A percentile compares a stretch with the other conserved stretches of the same genome.
Evolutionary conservation across 106 monocot species (phyloP).

Genomic region (Platanthera guangdongensis): DNA sequence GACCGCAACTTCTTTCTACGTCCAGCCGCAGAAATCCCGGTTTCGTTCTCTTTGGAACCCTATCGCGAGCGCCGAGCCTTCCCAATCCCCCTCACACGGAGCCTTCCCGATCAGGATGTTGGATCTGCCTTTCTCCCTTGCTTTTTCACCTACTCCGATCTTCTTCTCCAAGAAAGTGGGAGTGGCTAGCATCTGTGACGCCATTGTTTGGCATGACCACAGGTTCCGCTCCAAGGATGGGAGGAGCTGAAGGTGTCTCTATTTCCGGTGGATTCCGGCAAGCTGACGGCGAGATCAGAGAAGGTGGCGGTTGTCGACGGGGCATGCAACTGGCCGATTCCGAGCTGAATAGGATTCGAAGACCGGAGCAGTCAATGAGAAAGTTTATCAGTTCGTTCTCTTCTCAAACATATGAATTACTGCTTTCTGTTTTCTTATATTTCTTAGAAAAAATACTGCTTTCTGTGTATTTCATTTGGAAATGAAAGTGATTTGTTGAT

Average conservation of each 20-base stretch:
- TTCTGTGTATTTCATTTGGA: not conserved
- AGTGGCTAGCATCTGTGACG: not conserved
- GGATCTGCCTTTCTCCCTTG: not conserved
- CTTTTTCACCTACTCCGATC: not conserved
- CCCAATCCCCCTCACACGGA: too few species aligned
- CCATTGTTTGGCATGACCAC: slow-evolving; percentile 3
- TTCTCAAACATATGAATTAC: slow-evolving; percentile 40
- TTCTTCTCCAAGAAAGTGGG: slow-evolving; percentile 5
- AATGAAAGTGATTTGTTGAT: too few species aligned
- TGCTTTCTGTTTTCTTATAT: too few species aligned
- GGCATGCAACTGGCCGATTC: slow-evolving; percentile 51
- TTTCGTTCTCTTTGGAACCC: too few species aligned
- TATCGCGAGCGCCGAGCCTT: too few species aligned
- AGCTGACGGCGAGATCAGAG: slow-evolving; percentile 61
- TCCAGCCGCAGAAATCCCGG: too few species aligned
- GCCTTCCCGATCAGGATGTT: too few species aligned
- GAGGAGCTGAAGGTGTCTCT: slow-evolving; percentile 48
- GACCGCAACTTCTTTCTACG: too few species aligned
- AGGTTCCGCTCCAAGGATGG: slow-evolving; percentile 68
- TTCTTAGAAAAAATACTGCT: too few species aligned
- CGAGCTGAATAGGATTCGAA: slow-evolving; percentile 52
- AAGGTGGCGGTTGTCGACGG: slow-evolving; percentile 48
- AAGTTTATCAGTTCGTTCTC: slow-evolving; percentile 62
- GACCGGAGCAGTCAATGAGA: slow-evolving; percentile 63
- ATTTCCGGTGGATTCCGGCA: slow-evolving; percentile 59